A percentile compares a stretch with the other conserved stretches of the same genome.
Conservation (phyloP, 352 stramenopile species). For the Elongisporangium anandrum region DNA sequence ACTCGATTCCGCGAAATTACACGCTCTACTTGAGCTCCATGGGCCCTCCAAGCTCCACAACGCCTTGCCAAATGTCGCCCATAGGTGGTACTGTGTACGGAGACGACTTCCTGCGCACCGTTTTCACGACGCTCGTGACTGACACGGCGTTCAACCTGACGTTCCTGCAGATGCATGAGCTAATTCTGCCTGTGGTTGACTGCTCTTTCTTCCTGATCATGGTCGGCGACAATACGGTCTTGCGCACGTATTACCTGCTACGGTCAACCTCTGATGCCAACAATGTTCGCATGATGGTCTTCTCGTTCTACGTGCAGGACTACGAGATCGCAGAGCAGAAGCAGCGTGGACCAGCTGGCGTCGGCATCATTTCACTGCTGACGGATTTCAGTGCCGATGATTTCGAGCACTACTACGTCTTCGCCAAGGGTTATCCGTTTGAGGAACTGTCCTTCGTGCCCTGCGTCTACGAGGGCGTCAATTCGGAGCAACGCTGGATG, state of each 20-base stretch:
- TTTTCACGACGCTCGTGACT: too few species aligned
- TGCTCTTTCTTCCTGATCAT: conserved; percentile 14
- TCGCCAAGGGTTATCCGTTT: not conserved
- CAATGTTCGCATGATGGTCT: conserved; percentile 7
- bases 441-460: not conserved
- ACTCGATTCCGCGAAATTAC: conserved; percentile 25
- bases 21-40: conserved; percentile 24
- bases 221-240: not conserved
- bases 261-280: conserved; percentile 5
- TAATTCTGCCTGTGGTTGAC: conserved; percentile 36
- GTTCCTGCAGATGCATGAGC: conserved; percentile 19
- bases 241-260: conserved; percentile 17
- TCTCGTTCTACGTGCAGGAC: conserved; percentile 7
- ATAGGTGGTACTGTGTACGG: conserved; percentile 26
- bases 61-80: conserved; percentile 14
- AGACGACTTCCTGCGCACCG: conserved; percentile 22
- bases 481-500: not conserved
- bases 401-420: not conserved
- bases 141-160: conserved; percentile 9
- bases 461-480: not conserved
- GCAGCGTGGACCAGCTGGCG: not conserved
- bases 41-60: conserved; percentile 7
- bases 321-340: not conserved
- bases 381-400: not conserved
- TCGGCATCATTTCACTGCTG: not conserved